Percentiles rank a stretch among this genome's conserved stretches.
Conservation (phyloP, 2,329 filamentous ascomycete genomes). For the Penicillium sp. region DNA sequence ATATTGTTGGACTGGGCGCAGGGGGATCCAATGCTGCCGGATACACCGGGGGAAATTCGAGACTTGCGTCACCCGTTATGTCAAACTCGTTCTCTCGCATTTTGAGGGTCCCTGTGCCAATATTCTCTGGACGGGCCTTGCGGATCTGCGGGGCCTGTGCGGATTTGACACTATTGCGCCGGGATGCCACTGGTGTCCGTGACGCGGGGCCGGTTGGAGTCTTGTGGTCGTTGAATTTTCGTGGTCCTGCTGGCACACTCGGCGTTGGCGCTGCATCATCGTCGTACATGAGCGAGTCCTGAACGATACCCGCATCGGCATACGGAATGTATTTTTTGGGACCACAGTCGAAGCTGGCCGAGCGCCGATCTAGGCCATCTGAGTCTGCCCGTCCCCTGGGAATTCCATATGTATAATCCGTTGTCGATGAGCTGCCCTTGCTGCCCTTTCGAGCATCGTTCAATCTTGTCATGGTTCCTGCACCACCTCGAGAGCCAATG, state of each 20-base stretch:
- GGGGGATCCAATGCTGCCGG: conserved; percentile 50
- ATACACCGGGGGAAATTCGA: conserved; percentile 42
- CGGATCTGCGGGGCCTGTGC: conserved; percentile 37
- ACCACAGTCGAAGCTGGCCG: conserved; percentile 47
- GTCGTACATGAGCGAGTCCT: conserved; percentile 29
- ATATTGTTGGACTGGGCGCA: conserved; percentile 55
- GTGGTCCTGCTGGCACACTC: conserved; percentile 76
- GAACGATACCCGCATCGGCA: conserved; percentile 17
- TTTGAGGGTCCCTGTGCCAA: conserved; percentile 38
- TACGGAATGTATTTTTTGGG: conserved; percentile 34
- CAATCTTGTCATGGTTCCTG: conserved; percentile 24
- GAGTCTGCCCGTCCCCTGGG: conserved; percentile 33
- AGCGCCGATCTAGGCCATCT: conserved; percentile 37
- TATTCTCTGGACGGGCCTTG: conserved; percentile 41
- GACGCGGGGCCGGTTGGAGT: conserved; percentile 25
- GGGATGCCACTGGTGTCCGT: conserved; percentile 35
- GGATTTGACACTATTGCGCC: conserved; percentile 47
- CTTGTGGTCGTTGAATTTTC: conserved; percentile 48
- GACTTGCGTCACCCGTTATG: conserved; percentile 24
- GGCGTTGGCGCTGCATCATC: conserved; percentile 82
- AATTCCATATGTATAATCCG: conserved; percentile 64
- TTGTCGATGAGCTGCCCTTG: conserved; percentile 74
- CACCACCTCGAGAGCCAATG: conserved; percentile 36
- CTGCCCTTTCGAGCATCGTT: conserved; percentile 59
- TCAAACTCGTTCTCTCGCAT: conserved; percentile 32